phyloP scores from a whole-genome alignment of 2,329 filamentous ascomycete species.

The Colletotrichum zoysiae region DNA sequence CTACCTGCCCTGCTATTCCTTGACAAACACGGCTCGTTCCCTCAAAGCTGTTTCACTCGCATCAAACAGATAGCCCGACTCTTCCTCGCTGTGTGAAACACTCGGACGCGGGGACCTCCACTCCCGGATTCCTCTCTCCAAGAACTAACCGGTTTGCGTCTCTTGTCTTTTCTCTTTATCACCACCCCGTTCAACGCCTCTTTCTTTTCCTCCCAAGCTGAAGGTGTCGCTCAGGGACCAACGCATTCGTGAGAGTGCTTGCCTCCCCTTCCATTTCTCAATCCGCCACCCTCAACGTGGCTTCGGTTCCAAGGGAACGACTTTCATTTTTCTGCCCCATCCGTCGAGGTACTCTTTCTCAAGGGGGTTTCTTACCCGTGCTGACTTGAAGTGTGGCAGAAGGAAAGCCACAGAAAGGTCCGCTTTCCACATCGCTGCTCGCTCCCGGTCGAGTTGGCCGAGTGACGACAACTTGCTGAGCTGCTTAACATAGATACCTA shows the following conservation, averaged over 20 bases:
- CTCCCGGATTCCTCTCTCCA: slow-evolving; percentile 23
- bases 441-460: slow-evolving; percentile 25
- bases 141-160: slow-evolving; percentile 31
- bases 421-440: slow-evolving; percentile 12
- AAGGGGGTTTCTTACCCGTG: background rate
- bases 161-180: slow-evolving; percentile 13
- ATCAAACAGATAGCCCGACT: slow-evolving; percentile 30
- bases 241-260: slow-evolving; percentile 36
- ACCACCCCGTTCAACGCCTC: slow-evolving; percentile 8
- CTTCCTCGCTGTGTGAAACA: slow-evolving; percentile 38
- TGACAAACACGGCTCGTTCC: slow-evolving; percentile 6
- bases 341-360: slow-evolving; percentile 11
- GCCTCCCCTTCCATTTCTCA: slow-evolving; percentile 10
- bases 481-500: slow-evolving; percentile 43
- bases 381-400: slow-evolving; percentile 26
- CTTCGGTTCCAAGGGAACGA: slow-evolving; percentile 22
- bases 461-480: slow-evolving; percentile 17
- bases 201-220: background rate
- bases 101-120: slow-evolving; percentile 31
- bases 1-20: background rate
- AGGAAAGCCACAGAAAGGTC: slow-evolving; percentile 5
- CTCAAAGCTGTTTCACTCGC: slow-evolving; percentile 32
- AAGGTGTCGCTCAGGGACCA: slow-evolving; percentile 34
- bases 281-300: slow-evolving; percentile 29
- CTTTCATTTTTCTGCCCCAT: slow-evolving; percentile 19